Evolutionary conservation across 108 stramenopile species (phyloP).

Genomic region (Skeletonema tropicum): DNA sequence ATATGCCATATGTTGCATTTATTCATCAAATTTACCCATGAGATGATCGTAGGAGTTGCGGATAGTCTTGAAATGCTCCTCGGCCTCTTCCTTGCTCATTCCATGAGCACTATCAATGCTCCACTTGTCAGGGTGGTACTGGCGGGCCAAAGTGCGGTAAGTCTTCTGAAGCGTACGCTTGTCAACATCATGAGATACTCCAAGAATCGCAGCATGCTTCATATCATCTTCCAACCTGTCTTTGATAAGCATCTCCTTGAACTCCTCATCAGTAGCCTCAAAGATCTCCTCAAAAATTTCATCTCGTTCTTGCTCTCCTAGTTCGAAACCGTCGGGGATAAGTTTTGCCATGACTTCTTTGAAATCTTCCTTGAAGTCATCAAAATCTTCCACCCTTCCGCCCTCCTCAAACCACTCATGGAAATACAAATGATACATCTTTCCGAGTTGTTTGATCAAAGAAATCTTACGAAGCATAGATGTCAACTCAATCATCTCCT

Average conservation of each 20-base stretch:
- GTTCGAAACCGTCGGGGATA: not conserved
- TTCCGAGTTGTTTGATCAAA: not conserved
- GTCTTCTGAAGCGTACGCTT: not conserved
- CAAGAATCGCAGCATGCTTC: slow-evolving; percentile 10
- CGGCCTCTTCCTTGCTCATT: slow-evolving; percentile 34
- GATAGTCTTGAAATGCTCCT: slow-evolving; percentile 32
- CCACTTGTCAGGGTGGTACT: slow-evolving; percentile 31
- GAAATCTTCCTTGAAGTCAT: not conserved
- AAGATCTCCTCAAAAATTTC: not conserved
- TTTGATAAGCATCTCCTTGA: not conserved
- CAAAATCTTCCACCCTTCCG: not conserved
- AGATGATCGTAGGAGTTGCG: slow-evolving; percentile 21
- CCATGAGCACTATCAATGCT: slow-evolving; percentile 4
- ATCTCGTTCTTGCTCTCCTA: not conserved
- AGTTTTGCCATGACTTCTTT: not conserved
- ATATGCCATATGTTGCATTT: not conserved
- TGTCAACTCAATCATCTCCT: not conserved
- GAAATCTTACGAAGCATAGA: not conserved
- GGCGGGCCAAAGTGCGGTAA: slow-evolving; percentile 6
- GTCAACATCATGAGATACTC: slow-evolving; percentile 8
- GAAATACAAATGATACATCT: not conserved
- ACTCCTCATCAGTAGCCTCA: not conserved
- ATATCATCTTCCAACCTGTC: slow-evolving; percentile 4
- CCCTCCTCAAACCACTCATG: not conserved
- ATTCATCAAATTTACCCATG: slow-evolving; percentile 6